These are phyloP conservation scores for Elsinoe fawcettii DNA, from an alignment of 2,329 filamentous ascomycete species.

Conservation along the genomic window DNA sequence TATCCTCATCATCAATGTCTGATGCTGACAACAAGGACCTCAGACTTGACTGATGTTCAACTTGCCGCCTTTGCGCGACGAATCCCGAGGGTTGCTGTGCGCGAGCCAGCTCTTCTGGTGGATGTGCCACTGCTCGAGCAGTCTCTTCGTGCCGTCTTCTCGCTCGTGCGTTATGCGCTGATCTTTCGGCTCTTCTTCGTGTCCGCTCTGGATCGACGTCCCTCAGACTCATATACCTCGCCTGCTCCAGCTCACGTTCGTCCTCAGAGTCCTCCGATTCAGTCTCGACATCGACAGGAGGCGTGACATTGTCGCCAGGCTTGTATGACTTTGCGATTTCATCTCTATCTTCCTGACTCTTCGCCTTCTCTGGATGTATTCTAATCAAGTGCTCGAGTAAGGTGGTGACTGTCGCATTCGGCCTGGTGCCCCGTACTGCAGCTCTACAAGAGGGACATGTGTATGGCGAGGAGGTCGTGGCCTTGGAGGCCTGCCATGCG, in stretches of 20 bases:
- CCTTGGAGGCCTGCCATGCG: constrained; percentile 60
- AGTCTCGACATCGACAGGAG: constrained; percentile 49
- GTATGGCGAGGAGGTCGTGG: constrained; percentile 53
- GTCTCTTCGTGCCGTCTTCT: constrained; percentile 3
- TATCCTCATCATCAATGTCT: constrained; percentile 67
- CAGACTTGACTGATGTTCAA: constrained; percentile 86
- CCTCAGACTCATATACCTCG: constrained; percentile 64
- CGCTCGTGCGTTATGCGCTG: constrained; percentile 1
- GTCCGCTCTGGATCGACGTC: constrained; percentile 44
- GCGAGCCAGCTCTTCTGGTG: constrained; percentile 28
- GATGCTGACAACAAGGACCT: constrained; percentile 75
- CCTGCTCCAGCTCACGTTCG: constrained; percentile 60
- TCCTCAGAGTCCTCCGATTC: constrained; percentile 45
- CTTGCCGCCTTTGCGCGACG: constrained; percentile 40
- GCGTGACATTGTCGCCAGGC: constrained; percentile 73
- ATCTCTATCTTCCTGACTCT: constrained; percentile 62
- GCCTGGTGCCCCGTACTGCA: constrained; percentile 73
- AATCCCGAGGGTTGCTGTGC: constrained; percentile 17
- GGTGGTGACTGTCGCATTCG: constrained; percentile 84
- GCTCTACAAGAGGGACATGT: constrained; percentile 93
- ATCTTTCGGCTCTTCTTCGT: constrained; percentile 22
- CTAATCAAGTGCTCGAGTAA: constrained; percentile 80
- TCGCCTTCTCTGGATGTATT: constrained; percentile 68
- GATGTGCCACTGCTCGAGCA: constrained; percentile 13
- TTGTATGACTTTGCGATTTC: constrained; percentile 70